Evolutionary conservation across 208 protist species (phyloP).

Genomic region (Leishmania turanica): DNA sequence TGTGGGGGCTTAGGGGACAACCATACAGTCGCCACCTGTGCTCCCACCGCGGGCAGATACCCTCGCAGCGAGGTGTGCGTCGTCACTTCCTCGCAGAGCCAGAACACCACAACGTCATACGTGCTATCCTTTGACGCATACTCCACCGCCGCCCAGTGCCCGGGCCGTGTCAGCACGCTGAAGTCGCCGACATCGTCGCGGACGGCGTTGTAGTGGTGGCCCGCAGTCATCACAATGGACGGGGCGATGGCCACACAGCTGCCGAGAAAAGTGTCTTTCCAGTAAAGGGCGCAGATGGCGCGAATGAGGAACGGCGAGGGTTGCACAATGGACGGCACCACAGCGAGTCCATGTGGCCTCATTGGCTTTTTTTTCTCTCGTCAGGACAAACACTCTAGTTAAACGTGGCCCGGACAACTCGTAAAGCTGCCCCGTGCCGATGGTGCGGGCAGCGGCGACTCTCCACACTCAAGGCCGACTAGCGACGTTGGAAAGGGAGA

Average conservation of each 20-base stretch:
- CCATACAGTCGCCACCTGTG: slow-evolving; percentile 78
- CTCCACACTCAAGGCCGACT: neutral
- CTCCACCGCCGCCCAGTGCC: slow-evolving; percentile 43
- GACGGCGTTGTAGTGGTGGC: slow-evolving; percentile 79
- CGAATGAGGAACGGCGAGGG: slow-evolving; percentile 33
- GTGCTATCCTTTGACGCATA: slow-evolving; percentile 67
- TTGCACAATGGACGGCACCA: slow-evolving; percentile 39
- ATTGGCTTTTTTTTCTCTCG: slow-evolving; percentile 23
- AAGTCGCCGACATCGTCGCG: slow-evolving; percentile 87
- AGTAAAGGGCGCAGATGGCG: slow-evolving; percentile 78
- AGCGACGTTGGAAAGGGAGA: neutral
- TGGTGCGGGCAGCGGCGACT: neutral
- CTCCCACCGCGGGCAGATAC: slow-evolving; percentile 53
- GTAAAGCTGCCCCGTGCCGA: neutral
- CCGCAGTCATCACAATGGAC: slow-evolving; percentile 66
- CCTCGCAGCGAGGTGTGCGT: slow-evolving; percentile 53
- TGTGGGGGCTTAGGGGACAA: slow-evolving; percentile 80
- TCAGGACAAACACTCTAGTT: neutral
- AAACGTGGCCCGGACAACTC: neutral
- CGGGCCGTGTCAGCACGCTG: slow-evolving; percentile 43
- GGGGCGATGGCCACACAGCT: slow-evolving; percentile 74
- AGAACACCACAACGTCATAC: slow-evolving; percentile 74
- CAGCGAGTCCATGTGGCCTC: slow-evolving; percentile 49
- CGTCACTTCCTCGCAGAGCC: slow-evolving; percentile 48
- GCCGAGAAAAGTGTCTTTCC: slow-evolving; percentile 71